Percentiles rank a stretch among this genome's conserved stretches.
Evolutionary conservation across 78 protist genomes (phyloP).

Genomic region (Protostelium mycophagum): DNA sequence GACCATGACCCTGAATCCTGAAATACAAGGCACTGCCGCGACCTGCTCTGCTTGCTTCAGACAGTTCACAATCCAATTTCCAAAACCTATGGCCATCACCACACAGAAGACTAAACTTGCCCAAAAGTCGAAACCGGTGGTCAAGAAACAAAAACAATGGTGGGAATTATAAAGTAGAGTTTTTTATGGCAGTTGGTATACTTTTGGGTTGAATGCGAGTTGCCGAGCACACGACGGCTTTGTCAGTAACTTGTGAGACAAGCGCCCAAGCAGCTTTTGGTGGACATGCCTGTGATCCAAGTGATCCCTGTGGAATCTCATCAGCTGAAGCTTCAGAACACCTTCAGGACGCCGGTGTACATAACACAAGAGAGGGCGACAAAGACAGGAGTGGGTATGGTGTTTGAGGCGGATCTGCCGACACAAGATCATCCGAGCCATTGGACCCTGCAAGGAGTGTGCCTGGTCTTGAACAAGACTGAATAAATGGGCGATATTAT

Average conservation of each 20-base stretch:
- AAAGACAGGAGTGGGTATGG: constrained; percentile 93
- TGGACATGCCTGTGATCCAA: constrained; percentile 79
- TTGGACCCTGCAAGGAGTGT: constrained; percentile 54
- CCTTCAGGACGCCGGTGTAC: constrained; percentile 86
- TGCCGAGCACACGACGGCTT: too few relatives aligned
- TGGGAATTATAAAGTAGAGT: not conserved
- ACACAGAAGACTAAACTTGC: not conserved
- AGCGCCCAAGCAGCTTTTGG: constrained; percentile 69
- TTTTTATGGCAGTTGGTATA: too few relatives aligned
- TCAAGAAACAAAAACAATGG: not conserved
- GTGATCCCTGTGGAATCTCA: constrained; percentile 79
- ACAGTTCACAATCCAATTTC: not conserved
- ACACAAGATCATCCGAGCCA: constrained; percentile 45
- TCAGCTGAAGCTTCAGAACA: constrained; percentile 57
- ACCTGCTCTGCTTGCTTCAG: not conserved
- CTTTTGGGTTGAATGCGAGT: too few relatives aligned
- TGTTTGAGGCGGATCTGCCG: constrained; percentile 83
- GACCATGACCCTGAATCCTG: not conserved
- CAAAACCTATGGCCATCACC: not conserved
- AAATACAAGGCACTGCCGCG: not conserved
- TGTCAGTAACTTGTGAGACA: too few relatives aligned
- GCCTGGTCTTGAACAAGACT: not conserved
- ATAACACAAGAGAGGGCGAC: constrained; percentile 79
- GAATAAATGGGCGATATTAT: not conserved
- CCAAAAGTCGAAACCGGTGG: not conserved